Evolutionary conservation across 169 alveolate species (phyloP), one percentile per base, ranked within the genome.

Genomic region (Cryptosporidium viatorum): DNA sequence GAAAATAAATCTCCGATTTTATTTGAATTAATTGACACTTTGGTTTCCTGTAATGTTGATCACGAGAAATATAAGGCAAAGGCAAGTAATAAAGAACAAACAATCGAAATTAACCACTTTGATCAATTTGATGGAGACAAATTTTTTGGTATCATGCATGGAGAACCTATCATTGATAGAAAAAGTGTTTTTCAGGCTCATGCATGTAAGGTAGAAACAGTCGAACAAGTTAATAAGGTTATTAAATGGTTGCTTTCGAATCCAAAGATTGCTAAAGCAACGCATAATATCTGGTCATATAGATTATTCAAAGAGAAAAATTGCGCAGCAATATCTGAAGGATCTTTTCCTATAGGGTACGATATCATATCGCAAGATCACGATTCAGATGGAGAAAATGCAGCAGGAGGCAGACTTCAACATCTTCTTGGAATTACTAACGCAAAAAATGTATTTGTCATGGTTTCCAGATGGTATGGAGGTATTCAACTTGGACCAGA

Each of bases 401-500:
- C 93, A 12, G 91, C 93, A 10, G 93, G 93, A 33, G 50, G 93
- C 26, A 80, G 93, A 18, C 84, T 87, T 9, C 93, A 87, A 60
- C 92, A 84, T 51, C 92, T 87, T 35, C 74, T 87, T 2, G 50
- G 16, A 10, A 43, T 70, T 33, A 26, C 39, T 33, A 52, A 70
- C 37, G 85, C 89, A 9, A 65, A 62, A 21, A 87, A 87, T 59
- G 84, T 85, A 50, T 70, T 87, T 14, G 93, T 87, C n/a, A 73
- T 87, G 84, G 93, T 87, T 1, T 29, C 93, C 16, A 86, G 93
- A 48, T 87, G 93, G 93, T 87, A 87, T 39, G 93, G 93, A 68
- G 93, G 93, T 2, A 87, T 71, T 31, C 86, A 87, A 68, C 84
- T 87, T 1, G 93, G 93, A 10, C 93, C 93, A 23, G 93, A 87